Percentiles rank a stretch among this genome's conserved stretches.
These are phyloP conservation scores for Fraxinus ornus DNA, from an alignment of 305 asterid species.

Conservation along the genomic window DNA sequence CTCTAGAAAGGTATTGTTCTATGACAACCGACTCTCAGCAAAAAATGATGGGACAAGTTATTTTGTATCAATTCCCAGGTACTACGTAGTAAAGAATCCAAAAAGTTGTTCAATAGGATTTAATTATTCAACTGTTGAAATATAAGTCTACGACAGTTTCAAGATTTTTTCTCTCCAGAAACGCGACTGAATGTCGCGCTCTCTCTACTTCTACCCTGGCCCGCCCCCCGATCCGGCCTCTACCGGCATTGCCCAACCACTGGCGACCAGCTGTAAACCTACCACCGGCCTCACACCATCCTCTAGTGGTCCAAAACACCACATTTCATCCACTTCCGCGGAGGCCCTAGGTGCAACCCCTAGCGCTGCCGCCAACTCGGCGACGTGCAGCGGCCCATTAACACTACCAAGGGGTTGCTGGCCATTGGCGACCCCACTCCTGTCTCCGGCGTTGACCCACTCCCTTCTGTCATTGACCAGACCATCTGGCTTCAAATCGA, in stretches of 20 bases:
- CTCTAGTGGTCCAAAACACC: background rate
- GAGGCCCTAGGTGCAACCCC: background rate
- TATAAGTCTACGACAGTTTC: background rate
- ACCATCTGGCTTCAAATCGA: background rate
- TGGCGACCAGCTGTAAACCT: background rate
- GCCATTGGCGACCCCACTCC: too few species aligned
- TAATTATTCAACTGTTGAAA: background rate
- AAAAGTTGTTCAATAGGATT: background rate
- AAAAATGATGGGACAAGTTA: background rate
- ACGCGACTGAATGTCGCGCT: background rate
- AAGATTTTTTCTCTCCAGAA: background rate
- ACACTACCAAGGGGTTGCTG: background rate
- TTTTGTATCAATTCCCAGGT: background rate
- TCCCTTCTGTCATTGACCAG: background rate
- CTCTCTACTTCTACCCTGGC: background rate
- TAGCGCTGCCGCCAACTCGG: background rate
- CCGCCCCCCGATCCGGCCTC: background rate
- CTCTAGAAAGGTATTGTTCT: background rate
- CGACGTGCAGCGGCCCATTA: background rate
- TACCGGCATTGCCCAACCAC: background rate
- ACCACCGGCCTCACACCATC: background rate
- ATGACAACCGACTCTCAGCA: background rate
- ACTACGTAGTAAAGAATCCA: background rate
- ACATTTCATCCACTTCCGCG: background rate
- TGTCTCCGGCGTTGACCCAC: too few species aligned